phyloP scores from a whole-genome alignment of 108 stramenopile genomes.

The Pinguiococcus pyrenoidosus region DNA sequence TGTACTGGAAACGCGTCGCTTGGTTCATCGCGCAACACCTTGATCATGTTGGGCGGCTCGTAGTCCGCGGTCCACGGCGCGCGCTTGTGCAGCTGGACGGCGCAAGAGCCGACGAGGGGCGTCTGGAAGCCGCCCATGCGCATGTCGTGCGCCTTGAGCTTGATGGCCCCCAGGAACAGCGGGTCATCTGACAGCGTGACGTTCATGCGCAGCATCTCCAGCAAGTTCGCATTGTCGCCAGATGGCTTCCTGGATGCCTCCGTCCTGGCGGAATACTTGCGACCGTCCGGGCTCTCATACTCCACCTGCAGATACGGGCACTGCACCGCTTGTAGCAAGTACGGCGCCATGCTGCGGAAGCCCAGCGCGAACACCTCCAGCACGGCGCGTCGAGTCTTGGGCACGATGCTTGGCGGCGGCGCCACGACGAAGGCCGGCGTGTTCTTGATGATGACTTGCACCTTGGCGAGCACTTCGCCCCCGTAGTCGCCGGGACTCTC shows the following conservation, averaged over 20 bases:
- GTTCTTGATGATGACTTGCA: conserved; percentile 21
- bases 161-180: conserved; percentile 29
- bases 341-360: conserved; percentile 27
- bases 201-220: conserved; percentile 23
- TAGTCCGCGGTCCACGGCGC: conserved; percentile 21
- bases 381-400: conserved; percentile 7
- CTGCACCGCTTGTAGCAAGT: conserved; percentile 8
- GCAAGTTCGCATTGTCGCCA: conserved; percentile 38
- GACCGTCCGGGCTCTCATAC: neutral
- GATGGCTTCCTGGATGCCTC: conserved; percentile 23
- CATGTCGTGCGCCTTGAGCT: conserved; percentile 23
- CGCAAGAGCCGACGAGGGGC: conserved; percentile 29
- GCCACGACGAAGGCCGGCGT: neutral
- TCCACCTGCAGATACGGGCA: conserved; percentile 26
- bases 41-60: no score
- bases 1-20: no score
- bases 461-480: conserved; percentile 29
- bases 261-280: conserved; percentile 7
- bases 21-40: no score
- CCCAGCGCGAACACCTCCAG: conserved; percentile 31
- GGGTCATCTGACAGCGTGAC: conserved; percentile 26
- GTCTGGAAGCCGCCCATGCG: conserved; percentile 27
- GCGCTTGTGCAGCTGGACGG: conserved; percentile 21
- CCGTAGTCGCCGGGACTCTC: conserved; percentile 20
- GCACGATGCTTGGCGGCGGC: conserved; percentile 10